A percentile compares a stretch with the other conserved stretches of the same genome.
Evolutionary conservation across 2,329 filamentous ascomycete genomes (phyloP).

Genomic region (Remersonia thermophila): DNA sequence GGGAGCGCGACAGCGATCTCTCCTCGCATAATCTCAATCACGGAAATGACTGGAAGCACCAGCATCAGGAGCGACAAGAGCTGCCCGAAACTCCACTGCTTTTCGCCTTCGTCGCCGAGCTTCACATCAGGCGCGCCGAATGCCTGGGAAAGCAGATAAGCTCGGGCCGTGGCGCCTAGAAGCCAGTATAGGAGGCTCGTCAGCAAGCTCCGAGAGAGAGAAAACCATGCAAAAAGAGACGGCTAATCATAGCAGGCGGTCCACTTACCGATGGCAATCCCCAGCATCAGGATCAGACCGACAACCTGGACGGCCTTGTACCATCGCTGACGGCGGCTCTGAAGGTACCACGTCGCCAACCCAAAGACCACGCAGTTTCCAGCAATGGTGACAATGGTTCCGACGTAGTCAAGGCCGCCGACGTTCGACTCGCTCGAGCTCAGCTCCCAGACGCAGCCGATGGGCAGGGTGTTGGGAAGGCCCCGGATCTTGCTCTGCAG

Average conservation of each 20-base stretch:
- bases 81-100: slow-evolving; percentile 51
- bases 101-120: slow-evolving; percentile 41
- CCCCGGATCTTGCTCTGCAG: slow-evolving; percentile 41
- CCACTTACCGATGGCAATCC: slow-evolving; percentile 38
- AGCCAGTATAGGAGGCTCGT: too few relatives aligned
- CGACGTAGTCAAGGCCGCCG: slow-evolving; percentile 37
- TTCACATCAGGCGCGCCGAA: slow-evolving; percentile 41
- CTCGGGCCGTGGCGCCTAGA: slow-evolving; percentile 37
- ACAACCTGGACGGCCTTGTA: slow-evolving; percentile 41
- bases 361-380: slow-evolving; percentile 47
- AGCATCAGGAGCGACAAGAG: slow-evolving; percentile 47
- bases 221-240: too few relatives aligned
- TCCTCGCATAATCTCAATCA: slow-evolving; percentile 39
- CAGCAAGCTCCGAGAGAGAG: too few relatives aligned
- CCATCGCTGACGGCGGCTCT: slow-evolving; percentile 41
- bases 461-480: slow-evolving; percentile 38
- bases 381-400: slow-evolving; percentile 49
- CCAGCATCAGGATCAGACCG: slow-evolving; percentile 42
- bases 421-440: slow-evolving; percentile 17
- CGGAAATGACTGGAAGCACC: slow-evolving; percentile 45
- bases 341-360: slow-evolving; percentile 52
- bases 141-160: slow-evolving; percentile 46
- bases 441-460: slow-evolving; percentile 47
- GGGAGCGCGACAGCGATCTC: slow-evolving; percentile 15
- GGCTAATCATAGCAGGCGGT: background rate